phyloP scores from a whole-genome alignment of 2,329 filamentous ascomycete genomes.

The Nemania bipapillata region DNA sequence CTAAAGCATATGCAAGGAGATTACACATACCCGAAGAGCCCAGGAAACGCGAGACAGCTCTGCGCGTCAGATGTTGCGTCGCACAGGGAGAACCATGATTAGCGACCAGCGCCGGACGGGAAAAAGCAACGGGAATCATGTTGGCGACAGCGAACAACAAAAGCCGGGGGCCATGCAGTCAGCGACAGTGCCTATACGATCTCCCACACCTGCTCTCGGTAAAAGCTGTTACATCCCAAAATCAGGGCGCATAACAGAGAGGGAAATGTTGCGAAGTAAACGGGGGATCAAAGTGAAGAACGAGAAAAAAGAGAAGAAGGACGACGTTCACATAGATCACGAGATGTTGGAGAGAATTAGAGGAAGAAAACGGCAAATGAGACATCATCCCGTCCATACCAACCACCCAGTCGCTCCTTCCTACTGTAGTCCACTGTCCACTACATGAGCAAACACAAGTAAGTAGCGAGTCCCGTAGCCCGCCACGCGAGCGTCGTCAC shows the following conservation, averaged over 20 bases:
- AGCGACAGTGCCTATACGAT: constrained; percentile 37
- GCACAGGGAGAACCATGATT: constrained; percentile 46
- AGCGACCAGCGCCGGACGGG: constrained; percentile 49
- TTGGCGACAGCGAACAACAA: constrained; percentile 37
- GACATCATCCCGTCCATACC: constrained; percentile 18
- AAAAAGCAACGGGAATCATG: constrained; percentile 47
- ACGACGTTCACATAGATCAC: constrained; percentile 15
- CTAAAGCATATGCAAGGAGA: constrained; percentile 20
- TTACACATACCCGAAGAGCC: constrained; percentile 43
- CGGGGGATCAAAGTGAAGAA: background rate
- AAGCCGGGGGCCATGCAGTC: constrained; percentile 44
- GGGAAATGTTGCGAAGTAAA: background rate
- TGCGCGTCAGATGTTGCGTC: constrained; percentile 43
- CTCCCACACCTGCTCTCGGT: constrained; percentile 42
- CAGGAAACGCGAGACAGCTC: constrained; percentile 46
- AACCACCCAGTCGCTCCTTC: background rate
- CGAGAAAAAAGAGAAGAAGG: constrained; percentile 7
- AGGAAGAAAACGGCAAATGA: constrained; percentile 28
- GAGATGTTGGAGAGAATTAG: constrained; percentile 8
- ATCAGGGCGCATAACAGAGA: constrained; percentile 9
- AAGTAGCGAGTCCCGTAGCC: constrained; percentile 8
- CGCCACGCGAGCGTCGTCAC: constrained; percentile 1
- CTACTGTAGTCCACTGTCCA: background rate
- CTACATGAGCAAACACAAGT: background rate
- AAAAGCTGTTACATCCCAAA: constrained; percentile 35